Percentiles rank a stretch among this genome's conserved stretches.
Evolutionary conservation across 2,329 filamentous ascomycete genomes (phyloP).

Genomic region (Neofusicoccum laricinum): DNA sequence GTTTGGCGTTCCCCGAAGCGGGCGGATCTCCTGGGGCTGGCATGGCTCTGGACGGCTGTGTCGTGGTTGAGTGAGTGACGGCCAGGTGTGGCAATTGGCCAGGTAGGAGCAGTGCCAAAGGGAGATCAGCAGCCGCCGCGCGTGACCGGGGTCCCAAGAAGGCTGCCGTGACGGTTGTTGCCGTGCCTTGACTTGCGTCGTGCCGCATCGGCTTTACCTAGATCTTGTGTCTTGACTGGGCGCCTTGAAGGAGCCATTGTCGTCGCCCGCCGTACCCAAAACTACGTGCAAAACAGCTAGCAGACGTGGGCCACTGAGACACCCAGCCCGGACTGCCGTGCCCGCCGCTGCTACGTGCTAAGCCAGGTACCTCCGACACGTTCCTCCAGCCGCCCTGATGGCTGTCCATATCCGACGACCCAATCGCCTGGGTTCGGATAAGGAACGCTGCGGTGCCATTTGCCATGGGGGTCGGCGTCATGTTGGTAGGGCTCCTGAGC

Average conservation of each 20-base stretch:
- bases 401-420: neutral
- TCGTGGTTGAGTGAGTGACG: neutral
- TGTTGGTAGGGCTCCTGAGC: slow-evolving; percentile 1
- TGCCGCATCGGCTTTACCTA: neutral
- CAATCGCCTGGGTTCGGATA: slow-evolving; percentile 8
- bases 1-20: neutral
- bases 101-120: neutral
- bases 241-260: neutral
- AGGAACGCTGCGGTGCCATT: neutral
- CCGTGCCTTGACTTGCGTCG: neutral
- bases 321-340: neutral
- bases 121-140: slow-evolving; percentile 11
- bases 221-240: neutral
- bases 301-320: neutral
- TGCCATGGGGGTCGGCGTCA: neutral
- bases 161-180: neutral
- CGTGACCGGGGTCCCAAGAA: neutral
- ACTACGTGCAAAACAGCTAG: neutral
- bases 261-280: neutral
- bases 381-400: neutral
- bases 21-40: neutral
- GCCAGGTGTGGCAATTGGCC: neutral
- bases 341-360: neutral
- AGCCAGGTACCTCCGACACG: neutral
- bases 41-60: neutral